These are phyloP conservation scores for Seiridium unicorne DNA, from an alignment of 2,329 filamentous ascomycete species.

Conservation along the genomic window DNA sequence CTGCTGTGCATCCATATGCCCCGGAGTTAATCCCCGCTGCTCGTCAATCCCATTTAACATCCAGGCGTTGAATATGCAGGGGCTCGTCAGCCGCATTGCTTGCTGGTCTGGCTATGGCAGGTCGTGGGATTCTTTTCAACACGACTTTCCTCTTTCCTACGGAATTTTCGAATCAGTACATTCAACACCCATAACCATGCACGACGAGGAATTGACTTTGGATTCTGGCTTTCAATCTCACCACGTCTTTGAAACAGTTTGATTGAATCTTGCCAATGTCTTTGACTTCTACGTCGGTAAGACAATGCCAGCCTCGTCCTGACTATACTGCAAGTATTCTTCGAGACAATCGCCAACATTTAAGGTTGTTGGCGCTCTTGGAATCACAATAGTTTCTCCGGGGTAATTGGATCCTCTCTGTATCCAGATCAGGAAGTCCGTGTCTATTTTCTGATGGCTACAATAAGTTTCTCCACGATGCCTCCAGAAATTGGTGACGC, in stretches of 20 bases:
- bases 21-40: neutral
- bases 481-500: neutral
- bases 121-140: neutral
- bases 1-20: neutral
- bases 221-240: no score
- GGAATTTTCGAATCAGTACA: no score
- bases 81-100: neutral
- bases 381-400: no score
- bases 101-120: neutral
- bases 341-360: no score
- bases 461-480: neutral
- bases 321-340: no score
- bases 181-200: no score
- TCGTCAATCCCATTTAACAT: neutral
- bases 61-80: neutral
- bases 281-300: no score
- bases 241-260: no score
- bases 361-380: no score
- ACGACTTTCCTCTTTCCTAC: neutral
- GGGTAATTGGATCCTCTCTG: neutral
- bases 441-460: neutral
- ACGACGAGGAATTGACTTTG: no score
- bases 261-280: no score
- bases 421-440: neutral
- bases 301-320: no score